Conservation (phyloP, 306 rosid species). For the Casuarina glauca region DNA sequence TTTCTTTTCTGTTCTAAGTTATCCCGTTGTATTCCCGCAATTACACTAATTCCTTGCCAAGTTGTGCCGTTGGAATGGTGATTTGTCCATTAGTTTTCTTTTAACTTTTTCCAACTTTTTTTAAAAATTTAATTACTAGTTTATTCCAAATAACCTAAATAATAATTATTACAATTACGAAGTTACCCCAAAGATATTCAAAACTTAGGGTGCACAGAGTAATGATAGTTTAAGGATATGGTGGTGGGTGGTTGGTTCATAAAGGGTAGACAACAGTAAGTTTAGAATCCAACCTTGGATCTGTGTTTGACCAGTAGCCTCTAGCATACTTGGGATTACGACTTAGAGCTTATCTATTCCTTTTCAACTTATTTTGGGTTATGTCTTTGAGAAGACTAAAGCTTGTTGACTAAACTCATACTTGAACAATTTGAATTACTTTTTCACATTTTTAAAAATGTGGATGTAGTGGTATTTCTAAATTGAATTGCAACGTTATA, state of each 20-base stretch:
- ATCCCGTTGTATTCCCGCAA: background rate
- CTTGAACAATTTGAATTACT: no score
- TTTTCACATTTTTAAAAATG: no score
- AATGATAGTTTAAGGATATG: background rate
- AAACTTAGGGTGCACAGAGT: background rate
- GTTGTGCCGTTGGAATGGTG: background rate
- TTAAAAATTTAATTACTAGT: no score
- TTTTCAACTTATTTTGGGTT: no score
- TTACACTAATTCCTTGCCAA: background rate
- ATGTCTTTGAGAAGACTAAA: no score
- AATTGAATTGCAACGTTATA: background rate
- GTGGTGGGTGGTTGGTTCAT: conserved; percentile 1
- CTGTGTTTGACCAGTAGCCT: background rate
- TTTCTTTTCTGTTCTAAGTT: conserved; percentile 1
- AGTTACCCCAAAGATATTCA: background rate
- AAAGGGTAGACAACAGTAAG: background rate
- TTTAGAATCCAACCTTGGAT: background rate
- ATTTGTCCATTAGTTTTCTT: background rate
- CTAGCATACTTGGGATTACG: no score
- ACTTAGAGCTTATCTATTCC: no score
- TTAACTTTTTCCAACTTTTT: background rate
- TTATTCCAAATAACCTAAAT: no score
- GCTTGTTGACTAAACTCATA: no score
- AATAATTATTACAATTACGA: no score
- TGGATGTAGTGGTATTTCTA: no score